Percentiles rank a stretch among this genome's conserved stretches.
Evolutionary conservation across 305 asterid genomes (phyloP).

Genomic region (Rubia tinctorum): DNA sequence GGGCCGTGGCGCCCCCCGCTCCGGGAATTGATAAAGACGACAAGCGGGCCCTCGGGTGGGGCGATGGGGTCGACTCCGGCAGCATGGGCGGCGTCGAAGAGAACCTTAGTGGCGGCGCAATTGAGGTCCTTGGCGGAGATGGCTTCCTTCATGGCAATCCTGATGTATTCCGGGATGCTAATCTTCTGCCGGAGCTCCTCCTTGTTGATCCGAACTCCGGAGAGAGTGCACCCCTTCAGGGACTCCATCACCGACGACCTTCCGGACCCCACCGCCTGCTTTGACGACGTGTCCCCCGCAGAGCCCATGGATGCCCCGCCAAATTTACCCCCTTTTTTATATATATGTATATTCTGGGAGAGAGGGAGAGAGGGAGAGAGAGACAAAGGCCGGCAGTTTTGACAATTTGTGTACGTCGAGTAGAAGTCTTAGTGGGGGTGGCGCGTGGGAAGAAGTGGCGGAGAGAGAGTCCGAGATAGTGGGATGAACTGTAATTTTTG

Average conservation of each 20-base stretch:
- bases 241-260: constrained; percentile 69
- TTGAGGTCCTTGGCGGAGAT: constrained; percentile 51
- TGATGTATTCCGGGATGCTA: constrained; percentile 67
- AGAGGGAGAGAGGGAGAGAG: too few species aligned
- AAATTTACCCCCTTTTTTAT: neutral
- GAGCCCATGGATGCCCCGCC: neutral
- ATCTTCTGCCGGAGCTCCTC: constrained; percentile 65
- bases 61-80: constrained; percentile 29
- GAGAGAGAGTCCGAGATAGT: constrained; percentile 3
- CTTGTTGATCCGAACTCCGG: constrained; percentile 57
- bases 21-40: constrained; percentile 72
- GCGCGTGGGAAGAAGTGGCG: constrained; percentile 5
- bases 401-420: neutral
- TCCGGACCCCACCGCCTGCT: constrained; percentile 37
- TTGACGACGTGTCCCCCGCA: constrained; percentile 12
- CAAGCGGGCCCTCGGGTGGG: constrained; percentile 62
- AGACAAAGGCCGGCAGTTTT: neutral
- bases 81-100: constrained; percentile 41
- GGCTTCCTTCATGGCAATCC: constrained; percentile 66
- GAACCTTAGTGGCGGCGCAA: constrained; percentile 30
- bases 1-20: constrained; percentile 96
- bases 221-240: constrained; percentile 56
- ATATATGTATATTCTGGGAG: too few species aligned
- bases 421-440: neutral
- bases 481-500: neutral